These are phyloP conservation scores for Suillus subluteus DNA, from an alignment of 768 basidiomycete genomes.

Conservation along the genomic window DNA sequence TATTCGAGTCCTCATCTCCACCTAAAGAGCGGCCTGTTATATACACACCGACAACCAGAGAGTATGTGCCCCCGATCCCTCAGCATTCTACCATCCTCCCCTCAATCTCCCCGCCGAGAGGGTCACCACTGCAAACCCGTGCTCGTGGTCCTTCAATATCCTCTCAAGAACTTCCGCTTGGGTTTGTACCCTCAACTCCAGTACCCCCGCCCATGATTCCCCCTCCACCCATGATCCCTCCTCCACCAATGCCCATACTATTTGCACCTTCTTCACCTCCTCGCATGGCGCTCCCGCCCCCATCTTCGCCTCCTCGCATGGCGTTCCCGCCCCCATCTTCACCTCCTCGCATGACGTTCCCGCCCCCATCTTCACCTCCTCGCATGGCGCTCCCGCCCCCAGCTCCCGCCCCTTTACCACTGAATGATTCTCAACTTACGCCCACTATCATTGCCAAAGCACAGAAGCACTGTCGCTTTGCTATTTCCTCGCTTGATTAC, in stretches of 20 bases:
- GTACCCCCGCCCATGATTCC: conserved; percentile 18
- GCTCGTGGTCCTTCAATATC: conserved; percentile 15
- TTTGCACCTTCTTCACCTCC: conserved; percentile 6
- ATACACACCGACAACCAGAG: conserved; percentile 6
- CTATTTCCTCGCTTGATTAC: conserved; percentile 94
- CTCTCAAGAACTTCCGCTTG: conserved; percentile 17
- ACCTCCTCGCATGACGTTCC: conserved; percentile 12
- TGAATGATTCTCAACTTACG: conserved; percentile 50
- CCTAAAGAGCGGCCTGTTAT: conserved; percentile 15
- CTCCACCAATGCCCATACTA: conserved; percentile 22
- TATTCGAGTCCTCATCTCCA: conserved; percentile 21
- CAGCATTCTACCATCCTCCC: conserved; percentile 5
- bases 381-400: conserved; percentile 23
- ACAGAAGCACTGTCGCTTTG: conserved; percentile 92
- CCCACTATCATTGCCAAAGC: conserved; percentile 68
- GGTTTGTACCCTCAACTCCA: conserved; percentile 25
- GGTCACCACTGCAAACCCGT: conserved; percentile 19
- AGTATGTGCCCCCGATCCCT: conserved; percentile 17
- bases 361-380: conserved; percentile 19
- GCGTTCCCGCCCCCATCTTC: conserved; percentile 18
- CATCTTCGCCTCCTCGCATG: conserved; percentile 16
- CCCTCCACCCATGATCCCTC: conserved; percentile 28
- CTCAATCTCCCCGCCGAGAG: conserved; percentile 6
- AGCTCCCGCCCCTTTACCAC: conserved; percentile 15
- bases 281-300: conserved; percentile 18